Percentiles rank a stretch among this genome's conserved stretches.
Evolutionary conservation across 345 rosid species (phyloP).

Genomic region (Durio zibethinus): DNA sequence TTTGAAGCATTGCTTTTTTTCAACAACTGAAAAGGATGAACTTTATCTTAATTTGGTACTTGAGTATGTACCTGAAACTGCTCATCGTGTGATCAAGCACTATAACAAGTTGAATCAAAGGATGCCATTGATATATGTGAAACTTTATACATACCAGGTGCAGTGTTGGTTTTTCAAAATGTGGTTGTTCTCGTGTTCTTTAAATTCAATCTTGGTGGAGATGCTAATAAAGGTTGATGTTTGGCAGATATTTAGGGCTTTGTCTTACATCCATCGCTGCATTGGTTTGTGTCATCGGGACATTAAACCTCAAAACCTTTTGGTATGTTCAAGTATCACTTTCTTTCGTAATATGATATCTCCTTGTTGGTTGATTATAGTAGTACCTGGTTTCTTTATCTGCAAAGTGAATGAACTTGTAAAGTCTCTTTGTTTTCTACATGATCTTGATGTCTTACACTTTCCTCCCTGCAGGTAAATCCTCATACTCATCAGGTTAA

Average conservation of each 20-base stretch:
- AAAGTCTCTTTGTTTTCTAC: not conserved
- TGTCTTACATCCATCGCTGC: conserved; percentile 82
- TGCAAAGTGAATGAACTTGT: not conserved
- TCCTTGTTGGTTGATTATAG: not conserved
- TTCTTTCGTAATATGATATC: not conserved
- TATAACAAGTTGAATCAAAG: conserved; percentile 82
- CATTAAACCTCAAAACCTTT: conserved; percentile 94
- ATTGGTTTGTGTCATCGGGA: conserved; percentile 93
- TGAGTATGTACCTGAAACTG: conserved; percentile 97
- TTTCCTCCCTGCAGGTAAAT: conserved; percentile 55
- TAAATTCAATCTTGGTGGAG: not conserved
- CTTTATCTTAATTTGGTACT: conserved; percentile 95
- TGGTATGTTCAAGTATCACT: conserved; percentile 45
- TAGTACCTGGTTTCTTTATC: not conserved
- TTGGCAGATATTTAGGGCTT: conserved; percentile 84
- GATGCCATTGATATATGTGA: conserved; percentile 89
- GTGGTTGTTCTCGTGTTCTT: not conserved
- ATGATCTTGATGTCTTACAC: not conserved
- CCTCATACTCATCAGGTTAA: conserved; percentile 98
- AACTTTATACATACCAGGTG: conserved; percentile 93
- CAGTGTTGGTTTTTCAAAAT: not conserved
- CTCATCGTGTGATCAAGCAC: conserved; percentile 88
- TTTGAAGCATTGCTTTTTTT: conserved; percentile 93
- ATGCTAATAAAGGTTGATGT: not conserved
- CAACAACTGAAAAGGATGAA: conserved; percentile 92